phyloP scores from a whole-genome alignment of 192 early-diverging fungal genomes.

The Phycomyces nitens region DNA sequence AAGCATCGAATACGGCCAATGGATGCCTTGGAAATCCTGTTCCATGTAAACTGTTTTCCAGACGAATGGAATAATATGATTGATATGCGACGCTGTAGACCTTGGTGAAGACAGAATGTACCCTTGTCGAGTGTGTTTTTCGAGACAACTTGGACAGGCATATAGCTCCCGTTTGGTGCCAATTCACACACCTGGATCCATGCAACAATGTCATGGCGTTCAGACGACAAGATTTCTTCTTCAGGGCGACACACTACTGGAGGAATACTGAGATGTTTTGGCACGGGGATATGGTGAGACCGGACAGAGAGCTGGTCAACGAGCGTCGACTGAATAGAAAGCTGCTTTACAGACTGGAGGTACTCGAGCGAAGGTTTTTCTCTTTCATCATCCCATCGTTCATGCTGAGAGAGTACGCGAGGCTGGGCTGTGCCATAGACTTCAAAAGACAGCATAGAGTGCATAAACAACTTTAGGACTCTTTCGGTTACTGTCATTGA shows the following conservation, averaged over 20 bases:
- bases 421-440: constrained; percentile 47
- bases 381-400: constrained; percentile 49
- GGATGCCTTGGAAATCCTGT: constrained; percentile 35
- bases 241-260: too few relatives aligned
- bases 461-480: constrained; percentile 15
- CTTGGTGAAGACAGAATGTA: constrained; percentile 68
- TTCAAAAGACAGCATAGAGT: constrained; percentile 44
- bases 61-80: constrained; percentile 64
- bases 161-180: constrained; percentile 58
- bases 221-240: constrained; percentile 59
- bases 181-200: constrained; percentile 67
- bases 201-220: constrained; percentile 63
- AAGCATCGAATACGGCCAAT: constrained; percentile 47
- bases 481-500: constrained; percentile 35
- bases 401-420: constrained; percentile 37
- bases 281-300: background rate
- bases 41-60: constrained; percentile 60
- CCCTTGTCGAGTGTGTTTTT: constrained; percentile 41
- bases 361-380: constrained; percentile 39
- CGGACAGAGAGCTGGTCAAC: constrained; percentile 1
- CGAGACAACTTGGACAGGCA: constrained; percentile 50
- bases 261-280: too few relatives aligned
- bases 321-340: background rate
- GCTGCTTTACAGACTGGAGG: constrained; percentile 9
- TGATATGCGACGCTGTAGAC: constrained; percentile 66